Conservation (phyloP, 1,284 basidiomycete genomes). For the Peniophora sp. region DNA sequence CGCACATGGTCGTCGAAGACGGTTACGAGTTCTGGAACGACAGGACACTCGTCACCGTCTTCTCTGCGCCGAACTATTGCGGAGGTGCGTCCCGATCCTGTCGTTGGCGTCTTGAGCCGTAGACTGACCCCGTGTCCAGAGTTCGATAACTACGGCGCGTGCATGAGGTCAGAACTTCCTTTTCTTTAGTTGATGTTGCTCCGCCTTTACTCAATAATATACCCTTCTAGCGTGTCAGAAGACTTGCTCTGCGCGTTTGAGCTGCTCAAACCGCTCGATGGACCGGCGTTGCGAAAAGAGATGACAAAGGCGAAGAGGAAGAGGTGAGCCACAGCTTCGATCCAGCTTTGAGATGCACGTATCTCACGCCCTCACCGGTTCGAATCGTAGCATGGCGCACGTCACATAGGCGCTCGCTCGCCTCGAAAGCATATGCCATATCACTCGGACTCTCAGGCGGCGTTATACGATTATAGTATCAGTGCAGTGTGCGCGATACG, state of each 20-base stretch:
- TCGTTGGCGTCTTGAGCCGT: constrained; percentile 5
- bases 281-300: constrained; percentile 92
- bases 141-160: constrained; percentile 97
- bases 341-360: not conserved
- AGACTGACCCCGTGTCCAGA: constrained; percentile 37
- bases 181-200: constrained; percentile 5
- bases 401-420: constrained; percentile 6
- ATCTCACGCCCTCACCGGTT: not conserved
- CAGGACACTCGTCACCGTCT: constrained; percentile 95
- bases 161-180: constrained; percentile 66
- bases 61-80: constrained; percentile 96
- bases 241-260: constrained; percentile 98
- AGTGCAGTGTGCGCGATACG: no score
- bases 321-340: constrained; percentile 46
- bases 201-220: constrained; percentile 11
- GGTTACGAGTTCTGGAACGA: constrained; percentile 99
- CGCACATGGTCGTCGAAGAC: constrained; percentile 99
- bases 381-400: constrained; percentile 8
- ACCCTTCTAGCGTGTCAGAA: constrained; percentile 75
- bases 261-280: constrained; percentile 92
- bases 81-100: constrained; percentile 61
- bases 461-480: not conserved
- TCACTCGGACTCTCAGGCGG: not conserved
- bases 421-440: not conserved
- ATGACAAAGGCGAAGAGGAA: constrained; percentile 99